Percentiles rank a stretch among this genome's conserved stretches.
These are phyloP conservation scores for Draba incana DNA, from an alignment of 345 rosid species.

Conservation along the genomic window DNA sequence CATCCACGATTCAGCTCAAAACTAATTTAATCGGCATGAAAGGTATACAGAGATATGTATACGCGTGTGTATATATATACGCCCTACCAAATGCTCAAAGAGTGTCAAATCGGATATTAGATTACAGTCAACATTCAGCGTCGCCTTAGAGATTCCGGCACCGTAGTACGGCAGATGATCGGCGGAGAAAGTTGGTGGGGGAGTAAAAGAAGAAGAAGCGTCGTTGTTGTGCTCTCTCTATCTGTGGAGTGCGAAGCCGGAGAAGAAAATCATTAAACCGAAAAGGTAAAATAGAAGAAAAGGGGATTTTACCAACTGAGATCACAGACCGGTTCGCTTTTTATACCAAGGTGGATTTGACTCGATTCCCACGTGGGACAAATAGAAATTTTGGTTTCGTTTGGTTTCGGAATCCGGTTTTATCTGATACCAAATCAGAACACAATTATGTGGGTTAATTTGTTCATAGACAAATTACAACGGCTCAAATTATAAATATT, in stretches of 20 bases:
- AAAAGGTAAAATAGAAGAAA: conserved; percentile 1
- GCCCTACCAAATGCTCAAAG: not conserved
- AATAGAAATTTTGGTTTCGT: no score
- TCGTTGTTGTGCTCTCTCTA: conserved; percentile 29
- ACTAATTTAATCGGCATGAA: conserved; percentile 47
- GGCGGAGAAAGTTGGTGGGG: conserved; percentile 51
- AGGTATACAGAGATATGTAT: conserved; percentile 3
- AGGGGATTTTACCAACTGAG: not conserved
- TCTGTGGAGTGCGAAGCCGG: conserved; percentile 16
- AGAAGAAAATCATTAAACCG: conserved; percentile 13
- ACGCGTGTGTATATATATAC: not conserved
- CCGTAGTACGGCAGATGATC: conserved; percentile 37
- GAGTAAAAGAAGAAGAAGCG: conserved; percentile 25
- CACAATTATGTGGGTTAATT: no score
- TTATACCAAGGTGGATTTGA: no score
- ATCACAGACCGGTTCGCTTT: conserved; percentile 11
- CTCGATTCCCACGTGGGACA: no score
- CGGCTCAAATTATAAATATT: not conserved
- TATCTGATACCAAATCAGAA: no score
- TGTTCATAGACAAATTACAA: not conserved
- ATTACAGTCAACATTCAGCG: conserved; percentile 8
- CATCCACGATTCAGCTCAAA: conserved; percentile 52
- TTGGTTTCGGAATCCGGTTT: no score
- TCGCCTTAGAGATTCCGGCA: not conserved
- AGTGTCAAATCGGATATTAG: conserved; percentile 33